Evolutionary conservation across 805 yeast genomes (phyloP), one percentile per base, ranked within the genome.

Genomic region (Ogataea angusta): DNA sequence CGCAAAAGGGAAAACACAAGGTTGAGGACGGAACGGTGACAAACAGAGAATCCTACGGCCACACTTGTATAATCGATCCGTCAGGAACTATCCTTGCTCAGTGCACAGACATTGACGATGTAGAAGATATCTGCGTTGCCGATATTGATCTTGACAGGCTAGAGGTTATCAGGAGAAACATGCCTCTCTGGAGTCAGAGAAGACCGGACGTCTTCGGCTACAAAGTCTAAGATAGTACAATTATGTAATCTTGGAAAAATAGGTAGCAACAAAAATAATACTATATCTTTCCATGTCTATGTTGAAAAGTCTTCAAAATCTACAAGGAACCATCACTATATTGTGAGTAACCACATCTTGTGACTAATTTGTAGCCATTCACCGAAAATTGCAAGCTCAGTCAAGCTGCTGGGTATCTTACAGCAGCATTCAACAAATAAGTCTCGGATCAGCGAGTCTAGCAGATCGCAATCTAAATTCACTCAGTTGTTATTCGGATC

Each of bases 11-110:
- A 2, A 62, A 64, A 29, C 96, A 89, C 58, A 78, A 80, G 43
- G 70, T 77, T 0, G 55, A 59, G 24, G 68, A 72, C 0, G 76
- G 68, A 16, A 66, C 60, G 7, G 47, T 24, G n/a, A 46, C 53
- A 28, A 72, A 69, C 42, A 68, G 98, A 42, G 73, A 76, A 42
- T 85, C 95, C 46, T 91, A 80, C 64, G 99, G 99, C 1, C 91
- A 88, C 54, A 74, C 95, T 0, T 68, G 89, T 47, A 80, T 89
- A 4, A 75, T 91, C n/a, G 91, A 85, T 50, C 98, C 99, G 0
- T 86, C 95, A 88, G 99, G 98, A 0, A 70, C 76, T 0, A 70
- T 88, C 2, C 45, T 91, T 4, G 82, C 86, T 1, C 75, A 78
- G 45, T 70, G 73, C 19, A 64, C 75, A 15, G 80, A 74, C 48